Conservation (phyloP, 352 stramenopile species). For the Phytophthora podocarpi region DNA sequence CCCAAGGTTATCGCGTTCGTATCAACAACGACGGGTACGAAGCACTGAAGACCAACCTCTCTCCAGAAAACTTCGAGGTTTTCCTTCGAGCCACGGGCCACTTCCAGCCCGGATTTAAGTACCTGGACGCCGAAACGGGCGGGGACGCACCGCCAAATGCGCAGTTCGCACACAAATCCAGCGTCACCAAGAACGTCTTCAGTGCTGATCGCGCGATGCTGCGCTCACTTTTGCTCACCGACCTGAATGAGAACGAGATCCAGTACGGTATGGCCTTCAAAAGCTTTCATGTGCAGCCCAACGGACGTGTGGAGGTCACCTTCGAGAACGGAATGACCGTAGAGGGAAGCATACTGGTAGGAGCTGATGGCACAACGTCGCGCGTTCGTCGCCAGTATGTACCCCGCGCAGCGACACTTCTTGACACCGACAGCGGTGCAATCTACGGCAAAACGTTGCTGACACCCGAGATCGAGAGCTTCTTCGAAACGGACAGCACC, state of each 20-base stretch:
- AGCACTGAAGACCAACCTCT: slow-evolving; percentile 54
- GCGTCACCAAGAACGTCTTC: slow-evolving; percentile 41
- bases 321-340: slow-evolving; percentile 61
- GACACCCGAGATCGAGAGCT: slow-evolving; percentile 51
- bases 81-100: slow-evolving; percentile 58
- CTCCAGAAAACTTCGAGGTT: slow-evolving; percentile 56
- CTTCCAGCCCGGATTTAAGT: slow-evolving; percentile 56
- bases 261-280: slow-evolving; percentile 68
- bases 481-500: slow-evolving; percentile 51
- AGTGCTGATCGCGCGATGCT: slow-evolving; percentile 56
- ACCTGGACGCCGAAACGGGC: slow-evolving; percentile 50
- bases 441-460: slow-evolving; percentile 76
- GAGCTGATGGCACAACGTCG: slow-evolving; percentile 63
- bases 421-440: slow-evolving; percentile 66
- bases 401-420: slow-evolving; percentile 42
- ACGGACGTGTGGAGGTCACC: slow-evolving; percentile 50
- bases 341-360: slow-evolving; percentile 55
- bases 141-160: slow-evolving; percentile 13
- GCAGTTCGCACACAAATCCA: slow-evolving; percentile 35
- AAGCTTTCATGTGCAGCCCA: slow-evolving; percentile 43
- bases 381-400: slow-evolving; percentile 65
- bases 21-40: slow-evolving; percentile 69
- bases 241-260: slow-evolving; percentile 56
- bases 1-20: slow-evolving; percentile 63
- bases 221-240: slow-evolving; percentile 46